Conservation (phyloP, 352 stramenopile species). For the Phytophthora crassamura region DNA sequence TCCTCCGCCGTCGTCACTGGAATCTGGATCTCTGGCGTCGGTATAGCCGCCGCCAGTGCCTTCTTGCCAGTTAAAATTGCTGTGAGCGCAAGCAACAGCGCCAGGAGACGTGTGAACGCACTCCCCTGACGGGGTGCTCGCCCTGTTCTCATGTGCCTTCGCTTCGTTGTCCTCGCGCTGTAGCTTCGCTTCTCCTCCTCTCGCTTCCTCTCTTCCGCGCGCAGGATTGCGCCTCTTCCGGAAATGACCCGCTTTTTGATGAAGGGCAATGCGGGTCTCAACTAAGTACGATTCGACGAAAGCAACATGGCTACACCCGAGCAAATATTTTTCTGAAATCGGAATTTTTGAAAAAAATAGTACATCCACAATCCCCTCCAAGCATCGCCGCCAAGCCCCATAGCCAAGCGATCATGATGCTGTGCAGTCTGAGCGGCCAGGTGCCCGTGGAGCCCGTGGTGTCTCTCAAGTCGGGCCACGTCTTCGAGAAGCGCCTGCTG, state of each 20-base stretch:
- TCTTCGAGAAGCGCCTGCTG: conserved; percentile 90
- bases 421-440: conserved; percentile 85
- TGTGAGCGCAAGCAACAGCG: not conserved
- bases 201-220: too few relatives aligned
- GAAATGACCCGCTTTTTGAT: too few relatives aligned
- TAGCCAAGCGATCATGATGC: conserved; percentile 45
- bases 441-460: conserved; percentile 87
- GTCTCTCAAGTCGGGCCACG: conserved; percentile 80
- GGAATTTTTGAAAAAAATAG: too few relatives aligned
- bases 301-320: too few relatives aligned
- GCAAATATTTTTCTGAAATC: too few relatives aligned
- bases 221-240: too few relatives aligned
- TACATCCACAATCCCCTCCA: not conserved
- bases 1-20: not conserved
- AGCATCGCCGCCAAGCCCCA: not conserved
- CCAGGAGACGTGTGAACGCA: not conserved
- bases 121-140: not conserved
- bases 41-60: not conserved
- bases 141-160: too few relatives aligned
- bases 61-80: not conserved
- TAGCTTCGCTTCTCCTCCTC: too few relatives aligned
- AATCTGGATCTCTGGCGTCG: not conserved
- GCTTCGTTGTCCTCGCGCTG: too few relatives aligned
- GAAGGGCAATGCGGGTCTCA: too few relatives aligned
- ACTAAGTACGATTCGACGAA: too few relatives aligned